Percentiles rank a stretch among this genome's conserved stretches.
These are phyloP conservation scores for Diaporthe sp. DNA, from an alignment of 2,329 filamentous ascomycete genomes.

Conservation along the genomic window DNA sequence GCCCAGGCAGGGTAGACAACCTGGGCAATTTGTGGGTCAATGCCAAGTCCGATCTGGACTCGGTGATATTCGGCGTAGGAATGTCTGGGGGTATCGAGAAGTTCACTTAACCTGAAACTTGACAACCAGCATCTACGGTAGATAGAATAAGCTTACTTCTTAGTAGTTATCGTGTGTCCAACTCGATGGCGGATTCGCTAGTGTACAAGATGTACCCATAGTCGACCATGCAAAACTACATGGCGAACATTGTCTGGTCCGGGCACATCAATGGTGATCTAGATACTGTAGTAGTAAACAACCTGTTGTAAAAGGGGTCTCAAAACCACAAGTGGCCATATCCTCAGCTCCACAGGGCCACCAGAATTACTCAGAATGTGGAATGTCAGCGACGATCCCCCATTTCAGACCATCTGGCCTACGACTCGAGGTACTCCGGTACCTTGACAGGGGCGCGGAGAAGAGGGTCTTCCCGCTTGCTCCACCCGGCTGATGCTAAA, in stretches of 20 bases:
- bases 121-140: neutral
- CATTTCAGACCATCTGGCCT: neutral
- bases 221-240: neutral
- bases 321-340: neutral
- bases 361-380: neutral
- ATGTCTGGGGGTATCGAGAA: neutral
- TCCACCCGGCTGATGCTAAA: conserved; percentile 1
- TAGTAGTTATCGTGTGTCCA: neutral
- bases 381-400: neutral
- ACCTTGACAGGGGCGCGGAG: neutral
- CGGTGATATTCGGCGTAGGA: neutral
- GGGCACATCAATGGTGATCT: neutral
- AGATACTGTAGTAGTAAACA: no score
- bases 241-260: neutral
- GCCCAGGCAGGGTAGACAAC: neutral
- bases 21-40: neutral
- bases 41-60: conserved; percentile 11
- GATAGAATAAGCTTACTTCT: conserved; percentile 17
- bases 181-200: neutral
- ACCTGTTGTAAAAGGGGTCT: neutral
- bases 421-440: neutral
- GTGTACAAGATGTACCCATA: neutral
- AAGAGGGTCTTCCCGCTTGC: conserved; percentile 2
- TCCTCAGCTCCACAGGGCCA: conserved; percentile 3
- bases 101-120: conserved; percentile 6